These are phyloP conservation scores for Erodium trifolium DNA, from an alignment of 441 rosid genomes.

Conservation along the genomic window DNA sequence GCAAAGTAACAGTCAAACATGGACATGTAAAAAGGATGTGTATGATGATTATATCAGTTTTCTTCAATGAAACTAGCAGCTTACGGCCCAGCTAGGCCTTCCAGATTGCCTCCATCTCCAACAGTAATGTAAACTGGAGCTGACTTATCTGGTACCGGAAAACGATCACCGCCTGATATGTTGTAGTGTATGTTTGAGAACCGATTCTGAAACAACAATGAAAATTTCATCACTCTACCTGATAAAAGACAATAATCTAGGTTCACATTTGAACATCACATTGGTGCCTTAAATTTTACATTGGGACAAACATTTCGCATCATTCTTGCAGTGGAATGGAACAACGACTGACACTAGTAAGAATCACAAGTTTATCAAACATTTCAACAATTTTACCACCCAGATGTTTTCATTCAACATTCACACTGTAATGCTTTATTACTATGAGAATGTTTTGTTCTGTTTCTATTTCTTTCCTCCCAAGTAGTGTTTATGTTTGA, in stretches of 20 bases:
- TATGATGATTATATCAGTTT: background rate
- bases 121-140: slow-evolving; percentile 6
- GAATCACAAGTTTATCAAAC: too few species aligned
- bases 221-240: slow-evolving; percentile 2
- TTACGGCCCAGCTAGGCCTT: slow-evolving; percentile 6
- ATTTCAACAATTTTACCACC: too few species aligned
- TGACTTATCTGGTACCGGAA: background rate
- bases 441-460: too few species aligned
- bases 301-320: too few species aligned
- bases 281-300: background rate
- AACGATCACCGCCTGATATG: slow-evolving; percentile 2
- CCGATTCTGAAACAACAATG: slow-evolving; percentile 2
- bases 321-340: too few species aligned
- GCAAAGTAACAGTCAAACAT: slow-evolving; percentile 10
- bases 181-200: slow-evolving; percentile 6
- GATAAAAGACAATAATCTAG: background rate
- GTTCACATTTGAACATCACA: background rate
- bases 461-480: too few species aligned
- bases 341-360: too few species aligned
- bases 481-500: too few species aligned
- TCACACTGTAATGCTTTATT: too few species aligned
- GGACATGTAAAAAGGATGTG: background rate
- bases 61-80: background rate
- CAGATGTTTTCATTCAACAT: too few species aligned
- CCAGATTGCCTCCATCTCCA: slow-evolving; percentile 6